Evolutionary conservation across 129 eudicot species (phyloP), one percentile per base, ranked within the genome.

Genomic region (Helianthus tuberosus): DNA sequence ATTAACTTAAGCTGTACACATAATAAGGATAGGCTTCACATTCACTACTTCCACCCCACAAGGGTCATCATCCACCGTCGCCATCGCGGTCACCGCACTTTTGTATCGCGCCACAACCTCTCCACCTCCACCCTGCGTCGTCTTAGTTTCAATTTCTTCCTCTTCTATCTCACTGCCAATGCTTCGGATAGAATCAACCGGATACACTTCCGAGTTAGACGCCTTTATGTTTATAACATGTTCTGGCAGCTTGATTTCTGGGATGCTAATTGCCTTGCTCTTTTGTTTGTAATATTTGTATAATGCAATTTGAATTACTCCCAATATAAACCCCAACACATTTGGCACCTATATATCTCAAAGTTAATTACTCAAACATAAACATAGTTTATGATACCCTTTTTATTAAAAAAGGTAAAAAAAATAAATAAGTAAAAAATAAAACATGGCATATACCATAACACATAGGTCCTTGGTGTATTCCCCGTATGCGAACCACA

Each of bases 291-390:
- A n/a, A n/a, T n/a, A n/a, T n/a, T n/a, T n/a, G n/a, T n/a, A n/a
- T n/a, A n/a, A n/a, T n/a, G n/a, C n/a, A n/a, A n/a, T n/a, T n/a
- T n/a, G n/a, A n/a, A 87, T 35, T 63, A 87, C 10, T 20, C 98
- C 96, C 79, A 89, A 48, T 36, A 84, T 10, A 58, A 93, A 84
- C 3, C 98, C 98, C 35, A 86, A 11, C 1, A 84, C 72, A 48
- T 93, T 93, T 16, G 98, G 98, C 20, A 89, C 75, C 98, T 93
- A 23, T 36, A 51, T 3, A 39, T 11, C 67, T 25, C 25, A 55
- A n/a, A 46, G 47, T 13, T 27, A 62, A 16, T 4, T 17, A 8
- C 62, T 17, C 5, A 8, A 7, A 25, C 16, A 52, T 14, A 15
- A 55, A 55, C 6, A 32, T 25, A 25, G 29, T 25, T 25, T 25